Evolutionary conservation across 371 early-diverging fungal species (phyloP), one percentile per base, ranked within the genome.

Genomic region (Aphelidium insulamus): DNA sequence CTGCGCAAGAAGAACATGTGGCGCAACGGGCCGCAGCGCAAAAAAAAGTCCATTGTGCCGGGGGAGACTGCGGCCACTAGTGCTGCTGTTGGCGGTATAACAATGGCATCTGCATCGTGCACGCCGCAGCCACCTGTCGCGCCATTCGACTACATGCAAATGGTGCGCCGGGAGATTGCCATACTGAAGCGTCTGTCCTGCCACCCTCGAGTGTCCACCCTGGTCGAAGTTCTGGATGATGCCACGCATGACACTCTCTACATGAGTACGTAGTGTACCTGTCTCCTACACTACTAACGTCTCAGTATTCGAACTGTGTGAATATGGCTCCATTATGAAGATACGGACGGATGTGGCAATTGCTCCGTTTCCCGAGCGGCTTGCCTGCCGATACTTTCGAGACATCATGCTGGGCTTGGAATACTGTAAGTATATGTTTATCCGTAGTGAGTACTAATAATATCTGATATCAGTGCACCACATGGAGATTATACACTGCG

Each of bases 241-340:
- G 50, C 41, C 5, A 46, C 44, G 10, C 57, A 64, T 26, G 67
- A 67, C 31, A 61, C 52, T 31, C 37, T 67, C 9, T 67, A 64
- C 33, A 52, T 67, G 54, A 49, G 66, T 65, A 39, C 33, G 52
- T 40, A 11, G 5, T 8, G 18, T 5, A 12, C 16, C 2, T 2
- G 9, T 12, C 1, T 36, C 25, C 4, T 7, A 7, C 16, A 20
- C 4, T 40, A 4, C 10, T 9, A 11, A 14, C 4, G 8, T 45
- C 18, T 11, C 30, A 65, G 64, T 67, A 24, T 64, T 67, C 39
- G 65, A 67, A 40, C 49, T 67, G 10, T 67, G 67, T 33, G 58
- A 58, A 32, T 49, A 47, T 12, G 62, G 67, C 1, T 53, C 59
- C 5, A 39, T 67, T 14, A 64, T 64, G 64, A 32, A 45, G 8